Evolutionary conservation across 139 green algal species (phyloP).

Genomic region (Picochlorum sp.): DNA sequence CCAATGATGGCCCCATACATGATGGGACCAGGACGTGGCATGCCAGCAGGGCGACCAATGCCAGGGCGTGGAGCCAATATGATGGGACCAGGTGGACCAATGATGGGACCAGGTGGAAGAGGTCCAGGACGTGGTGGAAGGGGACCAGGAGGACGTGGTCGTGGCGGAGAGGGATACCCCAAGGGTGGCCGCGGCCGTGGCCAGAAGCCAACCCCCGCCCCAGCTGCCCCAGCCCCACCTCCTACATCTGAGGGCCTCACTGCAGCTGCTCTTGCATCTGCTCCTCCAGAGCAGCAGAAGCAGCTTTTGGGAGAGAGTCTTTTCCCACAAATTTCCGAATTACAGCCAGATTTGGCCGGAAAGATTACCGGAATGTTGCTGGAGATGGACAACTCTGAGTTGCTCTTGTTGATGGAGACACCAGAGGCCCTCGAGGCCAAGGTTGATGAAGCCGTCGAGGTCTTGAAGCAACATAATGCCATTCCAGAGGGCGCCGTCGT

Average conservation of each 20-base stretch:
- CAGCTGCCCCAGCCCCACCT: constrained; percentile 16
- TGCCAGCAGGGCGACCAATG: constrained; percentile 9
- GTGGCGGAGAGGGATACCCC: constrained; percentile 5
- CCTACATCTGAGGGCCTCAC: constrained; percentile 30
- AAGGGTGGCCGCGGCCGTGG: constrained; percentile 25
- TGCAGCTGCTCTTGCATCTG: constrained; percentile 66
- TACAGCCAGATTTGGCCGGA: constrained; percentile 72
- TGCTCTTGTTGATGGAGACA: constrained; percentile 80
- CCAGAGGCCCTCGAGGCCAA: constrained; percentile 62
- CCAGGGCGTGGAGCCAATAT: constrained; percentile 9
- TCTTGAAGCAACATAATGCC: constrained; percentile 71
- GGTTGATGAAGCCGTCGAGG: constrained; percentile 77
- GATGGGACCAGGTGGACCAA: neutral
- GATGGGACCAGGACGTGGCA: constrained; percentile 15
- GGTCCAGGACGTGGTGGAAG: constrained; percentile 12
- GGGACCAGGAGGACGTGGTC: neutral
- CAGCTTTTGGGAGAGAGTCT: constrained; percentile 83
- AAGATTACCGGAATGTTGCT: constrained; percentile 96
- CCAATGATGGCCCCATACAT: constrained; percentile 33
- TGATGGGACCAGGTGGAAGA: constrained; percentile 11
- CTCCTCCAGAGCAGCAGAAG: constrained; percentile 76
- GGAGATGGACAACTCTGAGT: constrained; percentile 89
- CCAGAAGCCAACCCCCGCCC: constrained; percentile 8
- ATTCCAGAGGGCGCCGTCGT: constrained; percentile 39
- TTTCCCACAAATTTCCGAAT: constrained; percentile 62